A percentile compares a stretch with the other conserved stretches of the same genome.
phyloP scores from a whole-genome alignment of 2,329 filamentous ascomycete species.

The Karstenula rhodostoma region DNA sequence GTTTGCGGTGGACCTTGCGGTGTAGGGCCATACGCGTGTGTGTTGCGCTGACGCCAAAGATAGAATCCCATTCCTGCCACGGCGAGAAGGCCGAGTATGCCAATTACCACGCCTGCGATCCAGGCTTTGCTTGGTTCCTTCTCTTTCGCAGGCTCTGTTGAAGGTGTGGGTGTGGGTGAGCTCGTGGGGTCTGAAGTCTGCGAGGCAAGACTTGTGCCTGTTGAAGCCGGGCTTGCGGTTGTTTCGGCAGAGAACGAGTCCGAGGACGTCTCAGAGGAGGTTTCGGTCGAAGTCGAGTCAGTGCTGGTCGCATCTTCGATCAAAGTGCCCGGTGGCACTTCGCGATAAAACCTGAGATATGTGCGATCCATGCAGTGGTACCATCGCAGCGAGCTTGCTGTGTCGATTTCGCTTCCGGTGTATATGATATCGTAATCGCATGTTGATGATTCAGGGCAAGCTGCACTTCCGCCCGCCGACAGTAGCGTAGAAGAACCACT shows the following conservation, averaged over 20 bases:
- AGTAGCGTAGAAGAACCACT: neutral
- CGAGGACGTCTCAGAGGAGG: neutral
- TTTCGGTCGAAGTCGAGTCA: slow-evolving; percentile 1
- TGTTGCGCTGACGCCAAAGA: slow-evolving; percentile 15
- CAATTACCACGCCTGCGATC: slow-evolving; percentile 21
- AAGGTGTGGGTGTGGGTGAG: neutral
- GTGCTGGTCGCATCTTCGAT: neutral
- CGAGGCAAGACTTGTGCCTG: slow-evolving; percentile 1
- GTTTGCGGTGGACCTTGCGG: slow-evolving; percentile 7
- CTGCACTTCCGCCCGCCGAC: neutral
- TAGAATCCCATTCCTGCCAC: slow-evolving; percentile 20
- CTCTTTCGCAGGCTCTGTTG: neutral
- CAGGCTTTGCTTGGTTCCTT: slow-evolving; percentile 20
- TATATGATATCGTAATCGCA: slow-evolving; percentile 16
- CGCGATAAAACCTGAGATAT: neutral
- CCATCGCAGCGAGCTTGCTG: slow-evolving; percentile 6
- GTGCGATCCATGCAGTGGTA: slow-evolving; percentile 6
- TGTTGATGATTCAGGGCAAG: neutral
- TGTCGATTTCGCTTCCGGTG: slow-evolving; percentile 4
- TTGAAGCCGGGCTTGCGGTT: neutral
- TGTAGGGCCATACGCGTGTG: slow-evolving; percentile 14
- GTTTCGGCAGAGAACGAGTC: slow-evolving; percentile 6
- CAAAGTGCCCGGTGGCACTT: slow-evolving; percentile 4
- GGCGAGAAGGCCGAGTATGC: slow-evolving; percentile 15
- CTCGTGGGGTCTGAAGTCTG: slow-evolving; percentile 8